Percentiles rank a stretch among this genome's conserved stretches.
phyloP scores from a whole-genome alignment of 805 yeast species.

The Wickerhamiella parazyma region DNA sequence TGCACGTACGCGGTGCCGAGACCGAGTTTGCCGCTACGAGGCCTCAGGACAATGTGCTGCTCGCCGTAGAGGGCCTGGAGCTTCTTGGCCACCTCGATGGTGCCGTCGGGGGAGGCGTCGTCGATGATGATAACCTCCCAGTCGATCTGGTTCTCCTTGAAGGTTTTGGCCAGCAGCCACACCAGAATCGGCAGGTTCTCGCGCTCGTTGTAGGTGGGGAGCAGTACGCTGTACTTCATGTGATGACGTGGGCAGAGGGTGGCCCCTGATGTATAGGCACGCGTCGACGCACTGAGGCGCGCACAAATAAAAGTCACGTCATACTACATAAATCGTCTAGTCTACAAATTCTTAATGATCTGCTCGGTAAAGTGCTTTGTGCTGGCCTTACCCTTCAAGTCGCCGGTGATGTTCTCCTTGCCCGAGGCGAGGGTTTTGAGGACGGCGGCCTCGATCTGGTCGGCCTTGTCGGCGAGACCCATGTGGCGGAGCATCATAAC shows the following conservation, averaged over 20 bases:
- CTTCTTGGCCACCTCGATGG: conserved; percentile 57
- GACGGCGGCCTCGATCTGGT: conserved; percentile 78
- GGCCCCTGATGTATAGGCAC: too few relatives aligned
- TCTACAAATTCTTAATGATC: conserved; percentile 64
- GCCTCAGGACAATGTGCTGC: conserved; percentile 43
- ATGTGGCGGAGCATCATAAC: conserved; percentile 99
- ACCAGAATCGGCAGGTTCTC: conserved; percentile 54
- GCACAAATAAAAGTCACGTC: background rate
- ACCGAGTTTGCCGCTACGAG: conserved; percentile 67
- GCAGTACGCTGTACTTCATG: conserved; percentile 55
- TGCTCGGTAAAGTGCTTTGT: conserved; percentile 84
- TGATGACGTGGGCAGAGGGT: conserved; percentile 15
- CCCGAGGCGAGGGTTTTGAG: conserved; percentile 83
- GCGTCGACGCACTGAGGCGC: too few relatives aligned
- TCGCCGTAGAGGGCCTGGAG: conserved; percentile 30
- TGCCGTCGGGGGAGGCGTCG: conserved; percentile 72
- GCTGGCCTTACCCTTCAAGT: conserved; percentile 82
- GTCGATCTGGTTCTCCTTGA: conserved; percentile 39
- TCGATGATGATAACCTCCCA: conserved; percentile 74
- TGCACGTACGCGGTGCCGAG: conserved; percentile 72
- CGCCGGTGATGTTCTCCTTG: conserved; percentile 90
- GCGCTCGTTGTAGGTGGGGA: conserved; percentile 68
- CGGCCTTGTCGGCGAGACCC: conserved; percentile 74
- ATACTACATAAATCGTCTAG: conserved; percentile 1
- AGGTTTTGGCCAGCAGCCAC: conserved; percentile 56